Percentiles rank a stretch among this genome's conserved stretches.
These are phyloP conservation scores for Misopates orontium DNA, from an alignment of 257 asterid genomes.

Conservation along the genomic window DNA sequence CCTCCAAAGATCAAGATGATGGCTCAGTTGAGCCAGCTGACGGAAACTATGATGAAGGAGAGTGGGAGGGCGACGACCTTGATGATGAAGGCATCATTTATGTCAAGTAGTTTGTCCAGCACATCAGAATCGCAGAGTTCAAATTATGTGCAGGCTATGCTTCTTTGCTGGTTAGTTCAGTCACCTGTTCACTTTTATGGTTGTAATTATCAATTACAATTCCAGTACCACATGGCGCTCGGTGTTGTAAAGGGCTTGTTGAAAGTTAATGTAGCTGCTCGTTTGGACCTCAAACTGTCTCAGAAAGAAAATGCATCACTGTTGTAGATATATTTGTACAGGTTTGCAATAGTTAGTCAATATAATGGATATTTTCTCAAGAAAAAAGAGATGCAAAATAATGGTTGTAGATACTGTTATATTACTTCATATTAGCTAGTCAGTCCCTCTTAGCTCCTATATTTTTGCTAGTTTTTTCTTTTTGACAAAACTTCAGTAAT, in stretches of 20 bases:
- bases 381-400: no score
- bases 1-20: conserved; percentile 24
- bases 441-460: not conserved
- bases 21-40: conserved; percentile 40
- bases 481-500: not conserved
- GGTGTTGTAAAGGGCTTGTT: not conserved
- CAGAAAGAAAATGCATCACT: not conserved
- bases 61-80: conserved; percentile 62
- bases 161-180: conserved; percentile 36
- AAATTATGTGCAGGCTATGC: conserved; percentile 21
- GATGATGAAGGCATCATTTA: conserved; percentile 88
- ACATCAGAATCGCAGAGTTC: conserved; percentile 14
- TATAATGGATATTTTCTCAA: no score
- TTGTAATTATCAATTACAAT: conserved; percentile 5
- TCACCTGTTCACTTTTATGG: not conserved
- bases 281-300: not conserved
- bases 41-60: conserved; percentile 44
- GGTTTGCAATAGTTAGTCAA: not conserved
- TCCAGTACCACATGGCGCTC: not conserved
- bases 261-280: not conserved
- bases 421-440: no score
- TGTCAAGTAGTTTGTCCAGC: conserved; percentile 52
- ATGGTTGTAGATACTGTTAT: no score
- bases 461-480: not conserved
- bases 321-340: not conserved